Evolutionary conservation across 352 stramenopile genomes (phyloP), one percentile per base, ranked within the genome.

Genomic region (Bremia lactucae): DNA sequence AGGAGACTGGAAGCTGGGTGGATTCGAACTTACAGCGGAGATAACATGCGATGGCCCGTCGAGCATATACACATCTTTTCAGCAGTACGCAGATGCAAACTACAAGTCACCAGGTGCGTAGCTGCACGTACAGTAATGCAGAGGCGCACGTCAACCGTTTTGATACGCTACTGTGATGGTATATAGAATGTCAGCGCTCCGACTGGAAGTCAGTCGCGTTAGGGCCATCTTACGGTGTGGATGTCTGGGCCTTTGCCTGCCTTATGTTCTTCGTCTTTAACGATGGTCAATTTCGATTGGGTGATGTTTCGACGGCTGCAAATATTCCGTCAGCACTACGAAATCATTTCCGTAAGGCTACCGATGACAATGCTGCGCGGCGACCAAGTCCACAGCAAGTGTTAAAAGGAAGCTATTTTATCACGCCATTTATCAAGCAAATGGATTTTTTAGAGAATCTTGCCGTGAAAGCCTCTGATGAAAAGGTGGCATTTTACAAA

Each of bases 1-100:
- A 33, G 94, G 94, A 36, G 94, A 98, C 68, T 97, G 94, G 73
- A 98, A 97, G 50, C 70, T 98, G 13, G 91, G 76, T 20, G 93
- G 91, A 7, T 96, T 97, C 43, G 86, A 93, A 43, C 47, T 97
- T 13, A 87, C 93, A 13, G 89, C 81, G 3, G 80, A 93, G 42
- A 53, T 95, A 41, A 93, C 79, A 2, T 68, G 44, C 14, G 75
- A 90, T 42, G 87, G 84, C 18, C 63, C 88, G 49, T 83, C 75
- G 4, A 79, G 78, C 36, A 63, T 81, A 16, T 89, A 79, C 53
- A 89, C 77, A 31, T 47, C 68, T 4, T 86, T 83, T 34, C 70
- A 95, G 78, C 63, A 96, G 79, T 83, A 77, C 62, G 57, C 66
- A 47, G 62, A 92, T 61, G 33, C 79, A 68, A 87, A 76, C 65